Evolutionary conservation across 495 filamentous ascomycete species (phyloP).

Genomic region (Penicillium arizonense): DNA sequence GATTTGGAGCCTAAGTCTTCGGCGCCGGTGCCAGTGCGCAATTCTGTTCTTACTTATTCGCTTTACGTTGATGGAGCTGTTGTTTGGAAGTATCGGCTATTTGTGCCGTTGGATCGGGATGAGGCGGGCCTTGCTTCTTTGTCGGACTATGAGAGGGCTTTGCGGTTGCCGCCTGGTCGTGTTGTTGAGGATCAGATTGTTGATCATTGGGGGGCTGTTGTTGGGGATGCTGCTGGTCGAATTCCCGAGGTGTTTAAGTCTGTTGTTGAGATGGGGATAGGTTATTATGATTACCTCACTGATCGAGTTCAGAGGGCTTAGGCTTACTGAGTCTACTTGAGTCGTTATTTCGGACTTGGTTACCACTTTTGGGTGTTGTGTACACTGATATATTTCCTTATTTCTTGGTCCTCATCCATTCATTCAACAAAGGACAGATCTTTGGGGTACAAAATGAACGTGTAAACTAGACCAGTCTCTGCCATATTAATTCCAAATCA

Average conservation of each 20-base stretch:
- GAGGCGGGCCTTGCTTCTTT: neutral
- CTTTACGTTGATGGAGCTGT: conserved; percentile 78
- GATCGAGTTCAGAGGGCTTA: conserved; percentile 8
- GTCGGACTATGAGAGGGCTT: neutral
- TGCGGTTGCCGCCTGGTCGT: conserved; percentile 23
- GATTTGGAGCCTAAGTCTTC: conserved; percentile 43
- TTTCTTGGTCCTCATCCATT: too few relatives aligned
- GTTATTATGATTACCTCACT: conserved; percentile 9
- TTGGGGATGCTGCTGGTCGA: conserved; percentile 17
- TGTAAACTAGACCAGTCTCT: too few relatives aligned
- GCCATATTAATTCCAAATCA: too few relatives aligned
- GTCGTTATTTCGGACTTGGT: too few relatives aligned
- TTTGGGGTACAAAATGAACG: too few relatives aligned
- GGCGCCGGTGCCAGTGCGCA: conserved; percentile 24
- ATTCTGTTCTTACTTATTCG: conserved; percentile 70
- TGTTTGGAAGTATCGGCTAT: conserved; percentile 63
- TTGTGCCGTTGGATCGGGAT: conserved; percentile 27
- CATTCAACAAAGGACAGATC: too few relatives aligned
- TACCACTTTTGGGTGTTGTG: too few relatives aligned
- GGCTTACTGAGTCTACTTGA: conserved; percentile 14
- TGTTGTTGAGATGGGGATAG: conserved; percentile 1
- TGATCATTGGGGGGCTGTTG: conserved; percentile 13
- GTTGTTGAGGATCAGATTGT: conserved; percentile 28
- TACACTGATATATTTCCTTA: too few relatives aligned
- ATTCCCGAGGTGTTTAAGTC: conserved; percentile 13